phyloP scores from a whole-genome alignment of 2,329 filamentous ascomycete genomes.

The Podosphaera xanthii region DNA sequence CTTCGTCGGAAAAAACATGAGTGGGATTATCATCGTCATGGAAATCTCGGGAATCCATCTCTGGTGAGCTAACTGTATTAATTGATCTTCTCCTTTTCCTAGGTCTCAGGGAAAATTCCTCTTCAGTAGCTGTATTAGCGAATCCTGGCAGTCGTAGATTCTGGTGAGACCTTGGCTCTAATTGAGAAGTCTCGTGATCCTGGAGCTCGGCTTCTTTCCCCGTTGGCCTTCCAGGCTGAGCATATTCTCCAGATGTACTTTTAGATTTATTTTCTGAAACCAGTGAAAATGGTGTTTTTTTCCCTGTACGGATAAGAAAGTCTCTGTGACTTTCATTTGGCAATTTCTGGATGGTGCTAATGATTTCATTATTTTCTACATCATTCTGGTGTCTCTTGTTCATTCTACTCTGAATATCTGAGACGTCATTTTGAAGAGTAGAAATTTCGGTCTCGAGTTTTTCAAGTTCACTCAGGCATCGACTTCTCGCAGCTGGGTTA shows the following conservation, averaged over 20 bases:
- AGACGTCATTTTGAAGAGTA: slow-evolving; percentile 46
- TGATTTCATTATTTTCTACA: slow-evolving; percentile 21
- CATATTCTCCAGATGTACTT: slow-evolving; percentile 43
- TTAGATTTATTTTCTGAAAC: slow-evolving; percentile 36
- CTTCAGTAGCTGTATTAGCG: slow-evolving; percentile 25
- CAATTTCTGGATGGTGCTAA: slow-evolving; percentile 33
- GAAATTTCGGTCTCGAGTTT: slow-evolving; percentile 11
- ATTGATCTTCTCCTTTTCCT: slow-evolving; percentile 29
- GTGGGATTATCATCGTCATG: slow-evolving; percentile 17
- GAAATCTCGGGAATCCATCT: slow-evolving; percentile 8
- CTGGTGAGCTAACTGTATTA: slow-evolving; percentile 12
- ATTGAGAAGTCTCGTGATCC: slow-evolving; percentile 19
- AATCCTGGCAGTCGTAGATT: slow-evolving; percentile 54
- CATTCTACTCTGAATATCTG: slow-evolving; percentile 63
- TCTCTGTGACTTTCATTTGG: slow-evolving; percentile 69
- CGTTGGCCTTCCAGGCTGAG: slow-evolving; percentile 58
- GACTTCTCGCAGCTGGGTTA: slow-evolving; percentile 24
- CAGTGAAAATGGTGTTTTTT: slow-evolving; percentile 78
- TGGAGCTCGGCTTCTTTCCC: slow-evolving; percentile 39
- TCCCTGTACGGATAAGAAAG: slow-evolving; percentile 82
- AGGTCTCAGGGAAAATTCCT: slow-evolving; percentile 34
- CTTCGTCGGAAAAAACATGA: slow-evolving; percentile 8
- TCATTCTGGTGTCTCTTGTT: slow-evolving; percentile 41
- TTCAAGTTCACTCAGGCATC: slow-evolving; percentile 19
- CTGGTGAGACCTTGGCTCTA: slow-evolving; percentile 40